Conservation (phyloP, 306 rosid species). For the Acmispon strigosus region DNA sequence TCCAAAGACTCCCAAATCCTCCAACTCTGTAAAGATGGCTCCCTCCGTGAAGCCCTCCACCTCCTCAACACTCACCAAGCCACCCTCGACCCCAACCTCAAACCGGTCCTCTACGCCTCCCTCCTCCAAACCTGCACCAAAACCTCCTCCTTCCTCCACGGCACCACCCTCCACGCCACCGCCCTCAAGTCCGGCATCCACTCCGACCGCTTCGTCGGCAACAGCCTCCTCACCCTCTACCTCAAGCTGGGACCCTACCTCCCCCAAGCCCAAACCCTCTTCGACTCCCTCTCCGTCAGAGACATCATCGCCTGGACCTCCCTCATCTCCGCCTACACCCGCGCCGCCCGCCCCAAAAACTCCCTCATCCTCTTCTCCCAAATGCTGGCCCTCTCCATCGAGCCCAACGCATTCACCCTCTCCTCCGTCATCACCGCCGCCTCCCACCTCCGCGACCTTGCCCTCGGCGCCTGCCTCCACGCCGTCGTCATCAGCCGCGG, state of each 20-base stretch:
- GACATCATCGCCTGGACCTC: slow-evolving; percentile 88
- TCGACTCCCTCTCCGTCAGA: slow-evolving; percentile 44
- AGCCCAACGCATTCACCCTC: slow-evolving; percentile 68
- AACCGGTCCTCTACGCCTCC: slow-evolving; percentile 64
- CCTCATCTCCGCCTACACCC: slow-evolving; percentile 60
- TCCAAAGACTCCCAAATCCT: slow-evolving; percentile 39
- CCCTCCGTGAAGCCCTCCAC: slow-evolving; percentile 36
- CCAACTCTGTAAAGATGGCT: slow-evolving; percentile 38
- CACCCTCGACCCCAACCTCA: not conserved
- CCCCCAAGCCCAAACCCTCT: slow-evolving; percentile 45
- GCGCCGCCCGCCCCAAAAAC: slow-evolving; percentile 28
- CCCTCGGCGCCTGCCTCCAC: slow-evolving; percentile 53
- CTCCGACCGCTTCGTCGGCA: slow-evolving; percentile 66
- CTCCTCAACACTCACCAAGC: slow-evolving; percentile 36
- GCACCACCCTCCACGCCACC: slow-evolving; percentile 62
- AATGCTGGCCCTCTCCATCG: slow-evolving; percentile 40
- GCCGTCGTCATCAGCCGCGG: slow-evolving; percentile 47
- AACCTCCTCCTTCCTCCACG: slow-evolving; percentile 41
- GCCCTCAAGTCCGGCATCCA: slow-evolving; percentile 64
- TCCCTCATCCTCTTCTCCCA: slow-evolving; percentile 42
- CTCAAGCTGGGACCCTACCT: slow-evolving; percentile 49
- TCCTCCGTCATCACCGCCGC: slow-evolving; percentile 72
- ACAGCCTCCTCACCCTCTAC: slow-evolving; percentile 70
- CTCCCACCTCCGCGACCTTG: slow-evolving; percentile 36
- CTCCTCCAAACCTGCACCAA: slow-evolving; percentile 62